These are phyloP conservation scores for Schizochytrium sp. DNA, from an alignment of 108 stramenopile genomes.

Conservation along the genomic window DNA sequence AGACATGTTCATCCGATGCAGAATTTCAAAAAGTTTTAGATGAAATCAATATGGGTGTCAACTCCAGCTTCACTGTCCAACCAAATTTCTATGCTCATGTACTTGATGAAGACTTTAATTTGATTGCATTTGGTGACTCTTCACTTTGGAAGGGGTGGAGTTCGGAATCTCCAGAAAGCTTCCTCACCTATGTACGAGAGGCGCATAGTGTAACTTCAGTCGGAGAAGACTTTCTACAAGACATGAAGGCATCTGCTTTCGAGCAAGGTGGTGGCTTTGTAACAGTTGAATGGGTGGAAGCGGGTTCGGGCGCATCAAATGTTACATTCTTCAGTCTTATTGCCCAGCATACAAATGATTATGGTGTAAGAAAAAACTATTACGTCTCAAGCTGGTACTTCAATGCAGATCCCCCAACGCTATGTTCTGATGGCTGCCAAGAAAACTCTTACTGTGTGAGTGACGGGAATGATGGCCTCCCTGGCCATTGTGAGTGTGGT, in stretches of 20 bases:
- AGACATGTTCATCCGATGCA: background rate
- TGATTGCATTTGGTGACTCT: background rate
- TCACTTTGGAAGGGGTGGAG: background rate
- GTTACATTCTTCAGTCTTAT: background rate
- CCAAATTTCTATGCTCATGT: background rate
- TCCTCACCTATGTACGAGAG: background rate
- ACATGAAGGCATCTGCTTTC: background rate
- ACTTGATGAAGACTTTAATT: slow-evolving; percentile 7
- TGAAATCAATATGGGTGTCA: background rate
- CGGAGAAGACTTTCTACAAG: background rate
- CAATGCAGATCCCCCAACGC: background rate
- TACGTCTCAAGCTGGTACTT: background rate
- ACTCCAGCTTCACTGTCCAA: background rate
- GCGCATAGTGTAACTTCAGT: background rate
- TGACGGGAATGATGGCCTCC: background rate
- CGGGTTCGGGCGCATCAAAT: background rate
- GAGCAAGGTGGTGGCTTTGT: background rate
- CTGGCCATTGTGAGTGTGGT: background rate
- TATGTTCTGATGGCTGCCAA: background rate
- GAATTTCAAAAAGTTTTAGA: background rate
- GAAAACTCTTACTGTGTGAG: background rate
- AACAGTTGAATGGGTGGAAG: background rate
- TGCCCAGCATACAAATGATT: background rate
- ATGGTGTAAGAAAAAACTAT: background rate
- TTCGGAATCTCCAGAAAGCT: background rate